phyloP scores from a whole-genome alignment of 2,329 filamentous ascomycete species.

The Onygenales sp. region DNA sequence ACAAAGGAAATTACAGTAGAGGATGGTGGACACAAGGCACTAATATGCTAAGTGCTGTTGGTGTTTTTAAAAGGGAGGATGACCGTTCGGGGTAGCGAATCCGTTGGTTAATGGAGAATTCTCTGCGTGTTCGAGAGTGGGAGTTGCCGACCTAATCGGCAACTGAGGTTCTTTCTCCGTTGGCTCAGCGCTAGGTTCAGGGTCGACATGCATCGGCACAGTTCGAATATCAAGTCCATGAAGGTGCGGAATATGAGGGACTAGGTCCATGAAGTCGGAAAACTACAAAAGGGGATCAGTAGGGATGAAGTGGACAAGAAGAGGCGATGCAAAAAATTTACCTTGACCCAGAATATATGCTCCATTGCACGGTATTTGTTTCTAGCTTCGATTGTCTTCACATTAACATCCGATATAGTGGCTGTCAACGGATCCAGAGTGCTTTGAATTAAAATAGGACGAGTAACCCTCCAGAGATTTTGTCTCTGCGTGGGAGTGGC shows the following conservation, averaged over 20 bases:
- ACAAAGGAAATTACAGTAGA: constrained; percentile 1
- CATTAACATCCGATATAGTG: constrained; percentile 29
- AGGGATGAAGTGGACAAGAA: not conserved
- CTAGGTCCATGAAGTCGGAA: constrained; percentile 41
- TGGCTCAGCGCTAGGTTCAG: constrained; percentile 20
- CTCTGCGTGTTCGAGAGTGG: constrained; percentile 13
- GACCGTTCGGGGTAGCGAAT: not conserved
- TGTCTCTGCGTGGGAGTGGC: constrained; percentile 34
- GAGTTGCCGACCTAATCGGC: constrained; percentile 13
- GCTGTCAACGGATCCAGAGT: constrained; percentile 27
- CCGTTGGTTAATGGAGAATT: constrained; percentile 20
- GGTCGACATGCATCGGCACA: constrained; percentile 32
- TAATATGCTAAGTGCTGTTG: not conserved
- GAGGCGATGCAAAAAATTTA: constrained; percentile 16
- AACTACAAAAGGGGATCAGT: constrained; percentile 24
- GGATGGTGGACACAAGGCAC: not conserved
- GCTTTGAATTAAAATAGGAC: constrained; percentile 35
- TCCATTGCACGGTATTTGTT: constrained; percentile 42
- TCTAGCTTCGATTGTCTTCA: constrained; percentile 33
- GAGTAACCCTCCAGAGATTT: constrained; percentile 39
- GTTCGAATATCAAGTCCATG: constrained; percentile 31
- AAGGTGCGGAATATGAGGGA: constrained; percentile 40
- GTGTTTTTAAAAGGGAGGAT: not conserved
- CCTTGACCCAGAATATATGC: constrained; percentile 43
- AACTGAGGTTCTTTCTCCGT: constrained; percentile 22